phyloP scores from a whole-genome alignment of 2,329 filamentous ascomycete genomes.

The Fusarium sublunatum region DNA sequence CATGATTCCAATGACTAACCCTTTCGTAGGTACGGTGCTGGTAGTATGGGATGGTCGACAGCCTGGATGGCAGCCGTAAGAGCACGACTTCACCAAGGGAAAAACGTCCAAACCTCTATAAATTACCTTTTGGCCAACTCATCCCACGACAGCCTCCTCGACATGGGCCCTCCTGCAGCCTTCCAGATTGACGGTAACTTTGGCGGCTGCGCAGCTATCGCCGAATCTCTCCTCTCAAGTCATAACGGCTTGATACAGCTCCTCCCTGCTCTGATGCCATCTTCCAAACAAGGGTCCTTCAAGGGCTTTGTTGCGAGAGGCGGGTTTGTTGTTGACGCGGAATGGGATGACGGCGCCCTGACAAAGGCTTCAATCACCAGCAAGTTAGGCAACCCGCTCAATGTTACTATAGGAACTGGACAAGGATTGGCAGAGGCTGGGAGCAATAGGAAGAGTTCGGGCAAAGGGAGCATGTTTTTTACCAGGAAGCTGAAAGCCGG shows the following conservation, averaged over 20 bases:
- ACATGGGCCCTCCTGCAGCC: conserved; percentile 3
- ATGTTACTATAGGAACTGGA: not conserved
- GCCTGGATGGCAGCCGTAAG: conserved; percentile 3
- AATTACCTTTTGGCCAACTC: conserved; percentile 7
- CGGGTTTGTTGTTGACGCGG: conserved; percentile 26
- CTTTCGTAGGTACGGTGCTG: not conserved
- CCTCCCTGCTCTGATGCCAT: conserved; percentile 5
- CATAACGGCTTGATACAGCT: not conserved
- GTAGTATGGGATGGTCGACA: not conserved
- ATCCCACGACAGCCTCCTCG: conserved; percentile 3
- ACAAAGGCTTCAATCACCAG: not conserved
- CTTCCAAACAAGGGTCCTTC: not conserved
- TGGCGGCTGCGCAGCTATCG: conserved; percentile 8
- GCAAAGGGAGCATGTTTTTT: not conserved
- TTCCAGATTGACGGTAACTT: conserved; percentile 9
- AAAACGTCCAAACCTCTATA: not conserved
- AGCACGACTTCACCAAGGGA: not conserved
- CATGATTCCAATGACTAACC: not conserved
- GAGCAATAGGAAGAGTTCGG: not conserved
- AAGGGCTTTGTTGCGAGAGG: conserved; percentile 3
- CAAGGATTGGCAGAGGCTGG: not conserved
- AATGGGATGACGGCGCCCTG: not conserved
- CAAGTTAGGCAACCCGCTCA: not conserved
- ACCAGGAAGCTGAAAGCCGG: not conserved
- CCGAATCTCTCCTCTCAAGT: conserved; percentile 1